These are phyloP conservation scores for Phycomyces nitens DNA, from an alignment of 192 early-diverging fungal species.

Conservation along the genomic window DNA sequence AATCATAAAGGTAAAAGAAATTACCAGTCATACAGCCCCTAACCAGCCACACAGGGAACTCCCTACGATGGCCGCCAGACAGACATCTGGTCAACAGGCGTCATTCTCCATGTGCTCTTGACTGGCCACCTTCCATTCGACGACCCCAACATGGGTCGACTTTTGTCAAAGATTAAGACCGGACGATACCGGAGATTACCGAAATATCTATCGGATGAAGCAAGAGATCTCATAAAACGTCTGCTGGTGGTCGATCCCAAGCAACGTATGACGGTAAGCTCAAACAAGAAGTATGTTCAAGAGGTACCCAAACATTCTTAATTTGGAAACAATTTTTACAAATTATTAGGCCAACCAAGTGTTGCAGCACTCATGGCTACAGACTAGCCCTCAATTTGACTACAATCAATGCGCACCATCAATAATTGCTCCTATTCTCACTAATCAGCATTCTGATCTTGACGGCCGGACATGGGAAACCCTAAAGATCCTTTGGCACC, in stretches of 20 bases:
- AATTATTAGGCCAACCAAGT: slow-evolving; percentile 20
- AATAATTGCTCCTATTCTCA: slow-evolving; percentile 5
- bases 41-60: slow-evolving; percentile 11
- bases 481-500: slow-evolving; percentile 24
- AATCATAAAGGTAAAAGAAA: slow-evolving; percentile 24
- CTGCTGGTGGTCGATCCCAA: slow-evolving; percentile 79
- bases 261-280: slow-evolving; percentile 46
- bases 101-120: slow-evolving; percentile 83
- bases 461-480: slow-evolving; percentile 30
- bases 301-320: neutral
- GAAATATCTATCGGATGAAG: slow-evolving; percentile 57
- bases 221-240: slow-evolving; percentile 62
- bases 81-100: slow-evolving; percentile 95
- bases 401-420: no score
- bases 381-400: neutral
- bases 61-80: slow-evolving; percentile 50
- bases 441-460: slow-evolving; percentile 1
- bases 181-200: slow-evolving; percentile 65
- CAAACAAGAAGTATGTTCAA: slow-evolving; percentile 15
- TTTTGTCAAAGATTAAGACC: slow-evolving; percentile 66
- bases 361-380: slow-evolving; percentile 26
- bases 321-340: neutral
- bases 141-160: slow-evolving; percentile 65
- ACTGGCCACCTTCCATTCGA: slow-evolving; percentile 82
- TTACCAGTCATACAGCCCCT: neutral